Base-by-base conservation (phyloP, 176 grass and related monocot genomes). In the Triticum urartu region DNA sequence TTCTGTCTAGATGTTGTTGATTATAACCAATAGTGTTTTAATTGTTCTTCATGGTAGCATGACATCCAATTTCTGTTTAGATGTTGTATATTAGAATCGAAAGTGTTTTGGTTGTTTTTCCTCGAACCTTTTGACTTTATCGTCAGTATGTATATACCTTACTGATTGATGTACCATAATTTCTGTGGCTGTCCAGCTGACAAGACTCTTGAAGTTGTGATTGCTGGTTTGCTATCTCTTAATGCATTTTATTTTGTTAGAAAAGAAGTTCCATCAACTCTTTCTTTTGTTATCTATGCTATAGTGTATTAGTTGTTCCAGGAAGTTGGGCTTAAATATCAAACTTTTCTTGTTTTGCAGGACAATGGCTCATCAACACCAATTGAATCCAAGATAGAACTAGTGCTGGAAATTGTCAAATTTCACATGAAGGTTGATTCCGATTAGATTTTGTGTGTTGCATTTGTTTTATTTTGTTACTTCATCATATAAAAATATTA, bases 391-490 rank as follows among this genome's bases (percentile, higher is more conserved):
- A 83, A 96, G 56, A 99, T 99, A 94, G 92, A 94, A 88, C 72
- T 99, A 35, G 97, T 99, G 74, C 94, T 96, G 67, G 94, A 99
- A 89, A 99, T 99, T 91, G 81, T 94, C 87, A 93, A 92, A 25
- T 99, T 99, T 79, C 97, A 96, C 90, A 99, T 96, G 97, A 96
- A 99, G 94, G 97, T 99, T 88, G 21, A 64, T 84, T 80, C 68
- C 1, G 56, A 68, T 84, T 79, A 68, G 17, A 62, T 11, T 70
- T 47, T 18, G 35, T 40, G 6, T 58, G 15, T 62, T 64, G 22
- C 54, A 59, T 59, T 75, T 84, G 52, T 74, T 74, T 81, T 43
- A 28, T 66, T 81, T 61, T 61, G 18, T 21, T 45, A 63, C 35
- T 63, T 63, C 24, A 83, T 75, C 63, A 68, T 50, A 50, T 13